Percentiles rank a stretch among this genome's conserved stretches.
These are phyloP conservation scores for Saccharum spontaneum DNA, from an alignment of 176 grass and related monocot genomes.

Conservation along the genomic window DNA sequence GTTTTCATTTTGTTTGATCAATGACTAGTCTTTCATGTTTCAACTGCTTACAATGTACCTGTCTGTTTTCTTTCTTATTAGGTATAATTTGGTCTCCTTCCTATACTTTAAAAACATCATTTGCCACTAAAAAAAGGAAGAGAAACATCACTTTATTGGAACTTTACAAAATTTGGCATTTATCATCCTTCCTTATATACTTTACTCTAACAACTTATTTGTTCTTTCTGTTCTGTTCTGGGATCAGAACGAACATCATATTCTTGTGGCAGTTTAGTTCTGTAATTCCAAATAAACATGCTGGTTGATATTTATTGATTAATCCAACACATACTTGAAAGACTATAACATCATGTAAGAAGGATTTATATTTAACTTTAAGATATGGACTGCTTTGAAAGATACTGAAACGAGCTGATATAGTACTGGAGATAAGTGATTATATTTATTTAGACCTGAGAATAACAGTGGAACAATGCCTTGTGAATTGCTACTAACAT, in stretches of 20 bases:
- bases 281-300: conserved; percentile 2
- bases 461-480: neutral
- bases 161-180: neutral
- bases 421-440: neutral
- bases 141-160: neutral
- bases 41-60: neutral
- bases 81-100: neutral
- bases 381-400: neutral
- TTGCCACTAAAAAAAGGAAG: neutral
- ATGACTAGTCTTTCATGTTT: neutral
- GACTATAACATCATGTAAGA: neutral
- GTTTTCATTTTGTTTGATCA: conserved; percentile 15
- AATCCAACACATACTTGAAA: neutral
- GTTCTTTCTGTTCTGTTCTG: neutral
- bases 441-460: neutral
- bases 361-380: neutral
- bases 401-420: neutral
- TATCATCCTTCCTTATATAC: neutral
- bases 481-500: conserved; percentile 13
- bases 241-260: neutral
- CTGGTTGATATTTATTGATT: neutral
- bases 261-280: neutral
- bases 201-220: neutral
- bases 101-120: conserved; percentile 1
- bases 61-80: neutral